A percentile compares a stretch with the other conserved stretches of the same genome.
Conservation (phyloP, 1,284 basidiomycete genomes). For the Athelia sp. region DNA sequence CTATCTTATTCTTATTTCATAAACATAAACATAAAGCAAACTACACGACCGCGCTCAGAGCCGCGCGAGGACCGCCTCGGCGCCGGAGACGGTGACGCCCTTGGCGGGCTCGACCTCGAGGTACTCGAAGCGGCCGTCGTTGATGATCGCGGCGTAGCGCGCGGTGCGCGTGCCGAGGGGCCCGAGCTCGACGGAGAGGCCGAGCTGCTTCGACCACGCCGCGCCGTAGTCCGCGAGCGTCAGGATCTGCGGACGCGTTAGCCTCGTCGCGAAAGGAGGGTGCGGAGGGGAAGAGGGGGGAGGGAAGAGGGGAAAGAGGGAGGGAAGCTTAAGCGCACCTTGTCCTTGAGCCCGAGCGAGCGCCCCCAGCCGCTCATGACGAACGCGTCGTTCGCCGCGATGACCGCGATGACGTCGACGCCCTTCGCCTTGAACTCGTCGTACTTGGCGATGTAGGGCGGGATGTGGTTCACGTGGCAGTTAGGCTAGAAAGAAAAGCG, state of each 20-base stretch:
- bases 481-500: slow-evolving; percentile 68
- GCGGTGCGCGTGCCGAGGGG: slow-evolving; percentile 64
- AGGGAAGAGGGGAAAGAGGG: too few species aligned
- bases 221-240: slow-evolving; percentile 61
- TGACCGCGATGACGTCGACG: slow-evolving; percentile 64
- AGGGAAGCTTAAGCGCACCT: too few species aligned
- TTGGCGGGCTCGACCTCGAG: slow-evolving; percentile 48
- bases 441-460: slow-evolving; percentile 60
- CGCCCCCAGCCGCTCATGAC: slow-evolving; percentile 78
- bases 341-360: slow-evolving; percentile 64
- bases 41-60: too few species aligned
- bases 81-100: slow-evolving; percentile 59
- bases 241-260: too few species aligned
- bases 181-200: slow-evolving; percentile 57
- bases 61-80: slow-evolving; percentile 59
- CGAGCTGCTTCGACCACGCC: slow-evolving; percentile 60
- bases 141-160: slow-evolving; percentile 68
- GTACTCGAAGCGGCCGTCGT: slow-evolving; percentile 67
- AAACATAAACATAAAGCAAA: too few species aligned
- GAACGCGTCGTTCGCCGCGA: slow-evolving; percentile 75
- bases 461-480: slow-evolving; percentile 71
- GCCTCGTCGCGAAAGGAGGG: too few species aligned
- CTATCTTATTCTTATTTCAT: too few species aligned
- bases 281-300: too few species aligned
- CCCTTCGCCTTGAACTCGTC: slow-evolving; percentile 72